These are phyloP conservation scores for Ramalina intermedia DNA, from an alignment of 495 filamentous ascomycete genomes.

Conservation along the genomic window DNA sequence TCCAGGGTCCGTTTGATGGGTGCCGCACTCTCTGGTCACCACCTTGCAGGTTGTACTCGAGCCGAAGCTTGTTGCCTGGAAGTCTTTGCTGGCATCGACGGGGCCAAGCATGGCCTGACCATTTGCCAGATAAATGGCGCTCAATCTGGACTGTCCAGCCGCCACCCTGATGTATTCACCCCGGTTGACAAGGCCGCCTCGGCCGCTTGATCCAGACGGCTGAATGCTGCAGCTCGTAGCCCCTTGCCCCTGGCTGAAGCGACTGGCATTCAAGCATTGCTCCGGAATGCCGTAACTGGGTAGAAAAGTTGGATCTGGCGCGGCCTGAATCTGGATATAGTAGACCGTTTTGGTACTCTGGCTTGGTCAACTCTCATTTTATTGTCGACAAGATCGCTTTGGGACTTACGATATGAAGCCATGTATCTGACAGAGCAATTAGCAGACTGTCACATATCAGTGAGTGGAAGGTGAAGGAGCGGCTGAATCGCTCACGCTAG, in stretches of 20 bases:
- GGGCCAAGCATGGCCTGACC: slow-evolving; percentile 5
- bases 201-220: not conserved
- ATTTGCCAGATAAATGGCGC: not conserved
- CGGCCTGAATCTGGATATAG: not conserved
- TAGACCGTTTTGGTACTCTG: not conserved
- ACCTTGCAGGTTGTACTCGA: slow-evolving; percentile 3
- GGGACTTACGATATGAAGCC: not conserved
- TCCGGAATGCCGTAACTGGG: not conserved
- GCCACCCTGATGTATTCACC: not conserved
- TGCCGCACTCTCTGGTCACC: slow-evolving; percentile 1
- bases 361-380: not conserved
- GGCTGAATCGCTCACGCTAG: not conserved
- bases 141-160: not conserved
- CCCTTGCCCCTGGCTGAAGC: not conserved
- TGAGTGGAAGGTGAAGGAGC: not conserved
- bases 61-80: slow-evolving; percentile 5
- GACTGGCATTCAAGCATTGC: not conserved
- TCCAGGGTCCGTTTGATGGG: not conserved
- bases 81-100: slow-evolving; percentile 2
- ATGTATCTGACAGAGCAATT: not conserved
- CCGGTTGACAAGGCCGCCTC: not conserved
- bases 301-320: not conserved
- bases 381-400: not conserved
- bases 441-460: not conserved
- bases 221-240: not conserved